phyloP scores from a whole-genome alignment of 2,329 filamentous ascomycete genomes.

The Polytolypa hystricis region DNA sequence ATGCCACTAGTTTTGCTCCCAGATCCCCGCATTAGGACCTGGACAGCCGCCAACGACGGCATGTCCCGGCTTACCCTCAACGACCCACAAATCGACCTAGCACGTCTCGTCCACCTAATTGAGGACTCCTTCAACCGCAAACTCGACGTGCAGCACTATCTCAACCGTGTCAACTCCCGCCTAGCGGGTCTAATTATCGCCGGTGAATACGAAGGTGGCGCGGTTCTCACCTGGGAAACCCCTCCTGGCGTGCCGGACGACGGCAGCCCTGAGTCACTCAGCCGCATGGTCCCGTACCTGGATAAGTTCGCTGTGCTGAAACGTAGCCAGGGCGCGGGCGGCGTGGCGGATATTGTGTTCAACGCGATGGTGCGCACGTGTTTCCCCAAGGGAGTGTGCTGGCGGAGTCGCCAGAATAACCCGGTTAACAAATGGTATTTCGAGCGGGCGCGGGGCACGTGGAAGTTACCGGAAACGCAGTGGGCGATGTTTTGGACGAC shows the following conservation, averaged over 20 bases:
- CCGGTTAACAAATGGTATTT: constrained; percentile 99
- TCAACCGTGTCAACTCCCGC: constrained; percentile 65
- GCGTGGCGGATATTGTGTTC: constrained; percentile 92
- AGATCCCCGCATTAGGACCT: constrained; percentile 52
- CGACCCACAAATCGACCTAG: constrained; percentile 71
- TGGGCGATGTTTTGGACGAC: constrained; percentile 99
- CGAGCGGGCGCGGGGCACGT: constrained; percentile 72
- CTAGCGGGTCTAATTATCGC: constrained; percentile 89
- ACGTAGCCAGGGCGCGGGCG: constrained; percentile 75
- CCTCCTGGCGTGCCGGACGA: constrained; percentile 51
- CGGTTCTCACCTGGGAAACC: constrained; percentile 87
- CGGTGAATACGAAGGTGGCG: constrained; percentile 91
- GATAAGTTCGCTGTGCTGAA: constrained; percentile 96
- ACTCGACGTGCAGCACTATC: constrained; percentile 72
- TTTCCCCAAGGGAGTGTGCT: constrained; percentile 81
- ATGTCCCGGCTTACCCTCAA: constrained; percentile 56
- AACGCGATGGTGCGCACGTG: constrained; percentile 87
- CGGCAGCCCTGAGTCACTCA: constrained; percentile 39
- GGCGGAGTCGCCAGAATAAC: constrained; percentile 81
- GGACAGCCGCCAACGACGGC: constrained; percentile 55
- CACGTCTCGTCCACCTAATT: constrained; percentile 73
- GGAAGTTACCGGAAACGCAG: constrained; percentile 67
- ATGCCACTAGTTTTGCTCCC: constrained; percentile 82
- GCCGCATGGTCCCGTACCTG: constrained; percentile 75
- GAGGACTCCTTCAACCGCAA: constrained; percentile 85